These are phyloP conservation scores for Candida endomychidarum DNA, from an alignment of 805 yeast genomes.

Conservation along the genomic window DNA sequence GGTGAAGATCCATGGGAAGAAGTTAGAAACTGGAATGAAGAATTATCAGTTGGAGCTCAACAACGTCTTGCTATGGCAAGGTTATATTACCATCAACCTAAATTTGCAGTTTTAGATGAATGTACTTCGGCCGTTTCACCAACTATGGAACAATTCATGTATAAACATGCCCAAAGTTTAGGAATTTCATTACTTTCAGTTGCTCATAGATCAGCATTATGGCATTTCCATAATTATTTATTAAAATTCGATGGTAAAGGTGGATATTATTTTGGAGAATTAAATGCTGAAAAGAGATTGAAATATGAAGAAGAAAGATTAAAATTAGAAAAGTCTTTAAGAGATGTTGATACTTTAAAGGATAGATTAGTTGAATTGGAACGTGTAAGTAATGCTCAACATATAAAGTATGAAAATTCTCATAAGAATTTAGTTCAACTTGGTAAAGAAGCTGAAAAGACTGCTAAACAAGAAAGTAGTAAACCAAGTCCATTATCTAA, in stretches of 20 bases:
- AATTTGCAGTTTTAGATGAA: slow-evolving; percentile 92
- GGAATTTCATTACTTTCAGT: slow-evolving; percentile 86
- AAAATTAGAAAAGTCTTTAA: slow-evolving; percentile 63
- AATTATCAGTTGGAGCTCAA: slow-evolving; percentile 86
- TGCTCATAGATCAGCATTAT: slow-evolving; percentile 86
- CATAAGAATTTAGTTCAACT: slow-evolving; percentile 28
- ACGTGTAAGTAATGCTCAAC: slow-evolving; percentile 49
- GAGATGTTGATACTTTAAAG: slow-evolving; percentile 66
- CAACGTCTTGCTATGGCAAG: slow-evolving; percentile 93
- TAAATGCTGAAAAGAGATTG: slow-evolving; percentile 74
- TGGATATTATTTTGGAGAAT: slow-evolving; percentile 55
- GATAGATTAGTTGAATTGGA: slow-evolving; percentile 66
- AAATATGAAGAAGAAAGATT: slow-evolving; percentile 76
- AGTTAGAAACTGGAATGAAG: slow-evolving; percentile 82
- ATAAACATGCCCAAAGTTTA: slow-evolving; percentile 71
- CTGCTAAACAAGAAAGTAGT: not conserved
- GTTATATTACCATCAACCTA: slow-evolving; percentile 85
- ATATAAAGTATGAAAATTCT: slow-evolving; percentile 30
- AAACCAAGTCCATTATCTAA: not conserved
- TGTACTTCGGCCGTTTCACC: slow-evolving; percentile 94
- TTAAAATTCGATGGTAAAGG: slow-evolving; percentile 87
- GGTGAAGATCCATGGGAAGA: slow-evolving; percentile 56
- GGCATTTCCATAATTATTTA: slow-evolving; percentile 86
- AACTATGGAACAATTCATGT: slow-evolving; percentile 87
- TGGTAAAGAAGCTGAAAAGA: slow-evolving; percentile 12